Base-by-base conservation (phyloP, 2,329 filamentous ascomycete species). In the Beauveria varroae region DNA sequence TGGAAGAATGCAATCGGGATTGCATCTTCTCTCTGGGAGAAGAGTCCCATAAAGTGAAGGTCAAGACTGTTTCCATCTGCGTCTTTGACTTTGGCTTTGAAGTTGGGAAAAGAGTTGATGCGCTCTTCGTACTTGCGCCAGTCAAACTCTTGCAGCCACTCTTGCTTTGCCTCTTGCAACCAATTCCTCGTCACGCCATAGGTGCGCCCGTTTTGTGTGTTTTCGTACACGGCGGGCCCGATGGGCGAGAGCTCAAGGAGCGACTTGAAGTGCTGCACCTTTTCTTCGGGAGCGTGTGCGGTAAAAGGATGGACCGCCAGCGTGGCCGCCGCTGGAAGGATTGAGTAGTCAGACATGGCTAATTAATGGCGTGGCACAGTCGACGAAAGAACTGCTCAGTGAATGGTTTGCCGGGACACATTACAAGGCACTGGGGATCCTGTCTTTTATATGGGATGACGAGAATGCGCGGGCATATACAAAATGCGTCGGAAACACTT, bases 21-120 rank as follows among this genome's bases (percentile, higher is more conserved):
- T 0, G 83, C 83, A 63, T 79, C 74, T 1, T 69, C 47, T 20
- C 76, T 78, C 44, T 74, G 65, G 0, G 82, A 85, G 69, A 85
- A 86, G 0, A 86, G 71, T 0, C 76, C 82, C 1, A 75, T 68
- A 66, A 86, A 86, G 65, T 85, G 82, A 46, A 85, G 72, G 4
- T 74, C 68, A 60, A 78, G 73, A 1, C 65, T 66, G 12, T 67
- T 65, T 9, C 65, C 62, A 3, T 75, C 70, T 5, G 70, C 69
- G 40, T 78, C 74, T 2, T 72, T 66, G 49, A 81, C 71, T 0
- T 67, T 62, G 0, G 72, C 67, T 20, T 71, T 79, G 72, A 76
- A 83, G 67, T 81, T 78, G 1, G 78, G 78, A 54, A 78, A 76
- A 3, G 71, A 72, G 68, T 82, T 82, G 68, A 83, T 77, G 12